These are phyloP conservation scores for Fusarium redolens DNA, from an alignment of 2,329 filamentous ascomycete species.

Conservation along the genomic window DNA sequence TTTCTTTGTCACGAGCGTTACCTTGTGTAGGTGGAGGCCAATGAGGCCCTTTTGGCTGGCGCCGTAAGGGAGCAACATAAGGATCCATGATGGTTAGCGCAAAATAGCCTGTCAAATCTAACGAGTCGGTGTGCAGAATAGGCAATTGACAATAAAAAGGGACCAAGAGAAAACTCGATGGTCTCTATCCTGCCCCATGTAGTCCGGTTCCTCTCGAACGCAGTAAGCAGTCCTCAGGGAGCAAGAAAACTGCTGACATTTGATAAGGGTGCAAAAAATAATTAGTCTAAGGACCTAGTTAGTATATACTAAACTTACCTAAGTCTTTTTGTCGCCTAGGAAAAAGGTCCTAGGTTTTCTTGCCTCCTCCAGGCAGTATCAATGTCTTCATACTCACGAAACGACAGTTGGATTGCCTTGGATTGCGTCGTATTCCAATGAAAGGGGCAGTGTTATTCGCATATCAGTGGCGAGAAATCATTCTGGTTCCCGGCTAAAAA, in stretches of 20 bases:
- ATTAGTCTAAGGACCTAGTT: too few species aligned
- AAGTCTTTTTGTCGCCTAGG: too few species aligned
- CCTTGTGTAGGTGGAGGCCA: neutral
- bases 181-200: neutral
- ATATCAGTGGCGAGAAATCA: slow-evolving; percentile 18
- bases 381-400: neutral
- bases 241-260: too few species aligned
- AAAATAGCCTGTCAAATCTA: neutral
- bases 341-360: too few species aligned
- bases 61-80: neutral
- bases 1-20: neutral
- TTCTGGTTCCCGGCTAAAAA: neutral
- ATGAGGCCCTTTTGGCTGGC: neutral
- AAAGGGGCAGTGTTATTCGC: slow-evolving; percentile 17
- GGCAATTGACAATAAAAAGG: slow-evolving; percentile 20
- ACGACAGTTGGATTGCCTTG: neutral
- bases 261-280: too few species aligned
- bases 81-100: neutral
- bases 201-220: neutral
- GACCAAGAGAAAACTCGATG: neutral
- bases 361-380: neutral
- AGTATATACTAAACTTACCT: too few species aligned
- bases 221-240: too few species aligned
- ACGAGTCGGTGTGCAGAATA: slow-evolving; percentile 35
- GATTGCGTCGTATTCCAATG: neutral